Evolutionary conservation across 176 grass and related monocot genomes (phyloP).

Genomic region (Chrysopogon serrulatus): DNA sequence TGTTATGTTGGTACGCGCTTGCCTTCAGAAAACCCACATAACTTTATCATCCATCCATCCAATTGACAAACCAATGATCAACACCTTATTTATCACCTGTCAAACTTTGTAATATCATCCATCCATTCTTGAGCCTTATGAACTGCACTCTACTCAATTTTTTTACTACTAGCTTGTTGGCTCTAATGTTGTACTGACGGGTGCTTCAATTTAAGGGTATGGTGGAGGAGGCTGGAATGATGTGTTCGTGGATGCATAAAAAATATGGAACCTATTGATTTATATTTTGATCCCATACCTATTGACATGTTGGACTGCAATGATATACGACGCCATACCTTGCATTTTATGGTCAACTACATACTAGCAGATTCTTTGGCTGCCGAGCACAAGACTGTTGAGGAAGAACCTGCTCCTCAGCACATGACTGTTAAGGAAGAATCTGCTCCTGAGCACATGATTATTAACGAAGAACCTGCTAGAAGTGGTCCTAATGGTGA

Average conservation of each 20-base stretch:
- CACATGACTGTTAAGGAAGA: neutral
- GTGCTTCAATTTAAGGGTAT: conserved; percentile 7
- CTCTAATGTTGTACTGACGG: neutral
- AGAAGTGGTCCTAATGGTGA: neutral
- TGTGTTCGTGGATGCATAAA: neutral
- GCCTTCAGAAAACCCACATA: neutral
- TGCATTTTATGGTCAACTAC: neutral
- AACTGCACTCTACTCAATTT: no score
- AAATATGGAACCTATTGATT: neutral
- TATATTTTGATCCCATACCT: neutral
- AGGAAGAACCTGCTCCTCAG: no score
- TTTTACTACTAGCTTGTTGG: neutral
- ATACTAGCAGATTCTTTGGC: neutral
- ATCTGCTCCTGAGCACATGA: no score
- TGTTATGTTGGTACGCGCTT: neutral
- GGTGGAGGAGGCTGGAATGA: neutral
- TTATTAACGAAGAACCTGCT: no score
- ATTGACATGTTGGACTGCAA: neutral
- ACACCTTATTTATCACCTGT: no score
- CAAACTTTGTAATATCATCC: neutral
- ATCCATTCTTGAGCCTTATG: neutral
- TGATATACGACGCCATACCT: neutral
- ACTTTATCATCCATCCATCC: neutral
- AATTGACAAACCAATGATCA: no score
- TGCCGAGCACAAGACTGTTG: no score